A percentile compares a stretch with the other conserved stretches of the same genome.
phyloP scores from a whole-genome alignment of 179 eudicot species.

The Spinacia oleracea region DNA sequence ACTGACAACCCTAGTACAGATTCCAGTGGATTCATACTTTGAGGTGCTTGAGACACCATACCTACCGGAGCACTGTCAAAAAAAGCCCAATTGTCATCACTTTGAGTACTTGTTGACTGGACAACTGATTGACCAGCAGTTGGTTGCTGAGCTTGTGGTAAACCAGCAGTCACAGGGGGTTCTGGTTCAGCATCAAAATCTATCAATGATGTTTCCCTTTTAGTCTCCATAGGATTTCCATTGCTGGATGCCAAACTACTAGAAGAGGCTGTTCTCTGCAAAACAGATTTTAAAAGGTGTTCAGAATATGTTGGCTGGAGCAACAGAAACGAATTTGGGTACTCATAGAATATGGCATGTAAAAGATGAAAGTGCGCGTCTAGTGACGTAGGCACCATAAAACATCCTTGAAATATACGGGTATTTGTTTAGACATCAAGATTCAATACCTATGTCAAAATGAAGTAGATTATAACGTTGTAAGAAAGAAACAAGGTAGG shows the following conservation, averaged over 20 bases:
- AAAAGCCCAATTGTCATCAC: slow-evolving; percentile 81
- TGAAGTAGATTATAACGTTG: background rate
- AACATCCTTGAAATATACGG: background rate
- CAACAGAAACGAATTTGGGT: background rate
- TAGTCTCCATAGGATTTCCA: slow-evolving; percentile 63
- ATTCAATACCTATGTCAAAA: background rate
- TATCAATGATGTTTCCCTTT: slow-evolving; percentile 67
- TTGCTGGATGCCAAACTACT: slow-evolving; percentile 84
- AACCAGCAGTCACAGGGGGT: slow-evolving; percentile 50
- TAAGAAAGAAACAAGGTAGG: background rate
- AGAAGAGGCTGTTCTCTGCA: slow-evolving; percentile 86
- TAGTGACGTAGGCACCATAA: background rate
- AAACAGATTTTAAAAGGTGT: slow-evolving; percentile 16
- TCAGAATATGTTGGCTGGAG: slow-evolving; percentile 17
- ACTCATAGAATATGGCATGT: background rate
- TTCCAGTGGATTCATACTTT: slow-evolving; percentile 53
- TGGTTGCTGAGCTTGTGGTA: slow-evolving; percentile 44
- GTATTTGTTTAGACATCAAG: background rate
- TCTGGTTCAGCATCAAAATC: slow-evolving; percentile 86
- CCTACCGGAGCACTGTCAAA: slow-evolving; percentile 59
- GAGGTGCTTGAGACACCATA: slow-evolving; percentile 53
- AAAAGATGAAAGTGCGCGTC: background rate
- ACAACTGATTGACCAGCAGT: slow-evolving; percentile 33
- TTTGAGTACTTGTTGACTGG: slow-evolving; percentile 47
- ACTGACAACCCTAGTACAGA: slow-evolving; percentile 54